A percentile compares a stretch with the other conserved stretches of the same genome.
Conservation (phyloP, 306 rosid species). For the Abrus precatorius region DNA sequence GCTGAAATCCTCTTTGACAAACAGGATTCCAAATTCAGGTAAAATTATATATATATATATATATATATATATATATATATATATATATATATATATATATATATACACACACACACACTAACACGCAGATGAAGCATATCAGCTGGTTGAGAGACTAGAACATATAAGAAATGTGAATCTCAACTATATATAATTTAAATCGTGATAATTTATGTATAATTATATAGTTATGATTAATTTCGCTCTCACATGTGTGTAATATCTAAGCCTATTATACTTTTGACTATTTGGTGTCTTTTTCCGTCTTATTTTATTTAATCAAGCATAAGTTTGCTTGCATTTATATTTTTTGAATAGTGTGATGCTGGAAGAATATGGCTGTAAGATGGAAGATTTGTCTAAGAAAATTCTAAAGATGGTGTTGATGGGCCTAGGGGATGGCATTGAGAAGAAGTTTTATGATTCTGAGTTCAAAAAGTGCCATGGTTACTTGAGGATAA, state of each 20-base stretch:
- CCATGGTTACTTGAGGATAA: slow-evolving; percentile 78
- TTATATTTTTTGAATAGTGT: slow-evolving; percentile 53
- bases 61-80: neutral
- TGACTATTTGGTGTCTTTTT: neutral
- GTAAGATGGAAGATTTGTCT: slow-evolving; percentile 81
- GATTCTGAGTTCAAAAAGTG: slow-evolving; percentile 70
- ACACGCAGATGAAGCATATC: no score
- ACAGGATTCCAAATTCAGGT: slow-evolving; percentile 71
- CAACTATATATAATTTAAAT: no score
- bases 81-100: neutral
- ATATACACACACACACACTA: no score
- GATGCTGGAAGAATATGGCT: slow-evolving; percentile 77
- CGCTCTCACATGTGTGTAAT: no score
- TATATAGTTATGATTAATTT: no score
- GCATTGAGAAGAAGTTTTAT: slow-evolving; percentile 57
- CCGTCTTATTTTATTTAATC: neutral
- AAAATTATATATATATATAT: neutral
- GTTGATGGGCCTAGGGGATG: slow-evolving; percentile 69
- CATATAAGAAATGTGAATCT: no score
- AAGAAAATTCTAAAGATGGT: slow-evolving; percentile 61
- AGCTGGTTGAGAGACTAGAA: no score
- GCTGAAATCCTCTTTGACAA: slow-evolving; percentile 61
- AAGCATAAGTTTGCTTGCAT: neutral
- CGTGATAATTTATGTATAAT: no score
- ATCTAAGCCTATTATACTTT: no score